phyloP scores from a whole-genome alignment of 768 basidiomycete species.

The Termitomyces sp. region DNA sequence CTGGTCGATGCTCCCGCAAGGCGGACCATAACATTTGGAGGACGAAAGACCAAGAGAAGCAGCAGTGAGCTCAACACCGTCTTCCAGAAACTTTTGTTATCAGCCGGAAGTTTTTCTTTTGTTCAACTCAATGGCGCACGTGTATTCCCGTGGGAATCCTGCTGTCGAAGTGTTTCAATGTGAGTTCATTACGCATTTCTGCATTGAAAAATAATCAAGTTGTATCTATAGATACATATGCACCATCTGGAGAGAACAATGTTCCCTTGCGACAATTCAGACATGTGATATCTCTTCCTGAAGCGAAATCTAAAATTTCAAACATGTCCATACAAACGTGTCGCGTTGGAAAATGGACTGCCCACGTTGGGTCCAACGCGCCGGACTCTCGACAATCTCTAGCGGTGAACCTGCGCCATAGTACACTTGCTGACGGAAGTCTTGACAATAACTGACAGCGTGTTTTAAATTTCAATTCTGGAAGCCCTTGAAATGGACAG shows the following conservation, averaged over 20 bases:
- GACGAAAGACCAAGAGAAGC: constrained; percentile 20
- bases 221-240: neutral
- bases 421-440: neutral
- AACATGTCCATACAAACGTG: neutral
- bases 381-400: too few relatives aligned
- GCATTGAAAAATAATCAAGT: neutral
- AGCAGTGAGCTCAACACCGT: constrained; percentile 5
- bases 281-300: too few relatives aligned
- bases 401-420: neutral
- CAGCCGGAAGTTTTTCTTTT: neutral
- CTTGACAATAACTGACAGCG: neutral
- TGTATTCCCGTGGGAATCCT: neutral
- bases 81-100: constrained; percentile 9
- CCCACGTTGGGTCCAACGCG: too few relatives aligned
- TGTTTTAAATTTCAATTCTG: too few relatives aligned
- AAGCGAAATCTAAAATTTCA: neutral
- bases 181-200: neutral
- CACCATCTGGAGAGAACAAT: neutral
- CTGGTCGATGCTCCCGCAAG: constrained; percentile 71
- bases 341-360: neutral
- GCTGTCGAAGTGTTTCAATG: neutral
- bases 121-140: neutral
- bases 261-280: too few relatives aligned
- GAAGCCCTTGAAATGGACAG: too few relatives aligned
- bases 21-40: constrained; percentile 83